Evolutionary conservation across 306 rosid genomes (phyloP).

Genomic region (apple (Malus domestica)): ASM211411v1 NC_041805.1:377501-378000

Average conservation of each 20-base stretch:
- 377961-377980: slow-evolving; percentile 56
- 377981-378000: slow-evolving; percentile 78
- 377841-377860: slow-evolving; percentile 54
- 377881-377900: slow-evolving; percentile 39
- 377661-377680: slow-evolving; percentile 78
- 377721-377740: slow-evolving; percentile 65
- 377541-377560: slow-evolving; percentile 84
- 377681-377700: slow-evolving; percentile 91
- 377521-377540: slow-evolving; percentile 90
- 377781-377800: slow-evolving; percentile 51
- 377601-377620: slow-evolving; percentile 66
- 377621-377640: slow-evolving; percentile 62
- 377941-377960: slow-evolving; percentile 56
- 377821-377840: slow-evolving; percentile 52
- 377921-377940: slow-evolving; percentile 83
- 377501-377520: slow-evolving; percentile 51
- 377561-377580: slow-evolving; percentile 83
- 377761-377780: slow-evolving; percentile 62
- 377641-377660: slow-evolving; percentile 79
- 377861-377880: slow-evolving; percentile 32
- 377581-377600: slow-evolving; percentile 79
- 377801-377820: slow-evolving; percentile 59
- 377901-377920: slow-evolving; percentile 34
- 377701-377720: slow-evolving; percentile 59
- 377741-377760: slow-evolving; percentile 40